phyloP scores from a whole-genome alignment of 2,329 filamentous ascomycete species.

The Cordyceps farinosa region DNA sequence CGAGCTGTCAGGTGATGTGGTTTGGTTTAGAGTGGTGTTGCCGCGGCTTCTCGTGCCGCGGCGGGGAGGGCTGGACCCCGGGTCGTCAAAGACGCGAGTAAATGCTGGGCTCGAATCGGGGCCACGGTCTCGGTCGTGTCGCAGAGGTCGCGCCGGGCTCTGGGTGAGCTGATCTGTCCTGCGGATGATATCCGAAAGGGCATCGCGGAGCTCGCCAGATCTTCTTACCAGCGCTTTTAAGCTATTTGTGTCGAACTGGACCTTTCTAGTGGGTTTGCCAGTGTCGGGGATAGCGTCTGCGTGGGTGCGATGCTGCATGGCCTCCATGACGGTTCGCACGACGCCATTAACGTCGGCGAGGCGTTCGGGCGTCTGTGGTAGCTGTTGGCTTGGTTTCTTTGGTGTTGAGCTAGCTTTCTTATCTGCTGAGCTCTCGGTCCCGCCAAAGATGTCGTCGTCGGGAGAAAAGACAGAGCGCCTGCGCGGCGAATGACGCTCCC shows the following conservation, averaged over 20 bases:
- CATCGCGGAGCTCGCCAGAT: slow-evolving; percentile 56
- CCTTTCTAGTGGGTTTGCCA: slow-evolving; percentile 45
- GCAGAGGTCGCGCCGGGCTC: slow-evolving; percentile 52
- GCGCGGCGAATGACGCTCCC: slow-evolving; percentile 49
- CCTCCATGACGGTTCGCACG: slow-evolving; percentile 60
- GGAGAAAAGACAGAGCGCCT: slow-evolving; percentile 62
- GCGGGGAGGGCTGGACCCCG: slow-evolving; percentile 52
- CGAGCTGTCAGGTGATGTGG: slow-evolving; percentile 50
- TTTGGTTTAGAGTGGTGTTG: slow-evolving; percentile 49
- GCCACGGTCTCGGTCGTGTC: slow-evolving; percentile 39
- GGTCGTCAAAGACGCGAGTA: slow-evolving; percentile 62
- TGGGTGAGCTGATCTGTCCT: slow-evolving; percentile 55
- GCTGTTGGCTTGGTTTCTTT: slow-evolving; percentile 35
- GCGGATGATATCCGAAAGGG: slow-evolving; percentile 57
- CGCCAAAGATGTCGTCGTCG: slow-evolving; percentile 64
- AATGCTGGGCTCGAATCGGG: slow-evolving; percentile 63
- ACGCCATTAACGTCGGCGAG: slow-evolving; percentile 45
- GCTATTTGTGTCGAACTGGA: slow-evolving; percentile 67
- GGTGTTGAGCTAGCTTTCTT: slow-evolving; percentile 33
- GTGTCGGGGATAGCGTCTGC: slow-evolving; percentile 34
- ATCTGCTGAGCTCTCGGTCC: slow-evolving; percentile 44
- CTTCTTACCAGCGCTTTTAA: slow-evolving; percentile 63
- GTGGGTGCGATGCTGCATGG: slow-evolving; percentile 54
- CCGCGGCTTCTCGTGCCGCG: slow-evolving; percentile 50
- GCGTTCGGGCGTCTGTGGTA: slow-evolving; percentile 37